These are phyloP conservation scores for Akanthomyces dipterigenus DNA, from an alignment of 2,329 filamentous ascomycete species.

Conservation along the genomic window DNA sequence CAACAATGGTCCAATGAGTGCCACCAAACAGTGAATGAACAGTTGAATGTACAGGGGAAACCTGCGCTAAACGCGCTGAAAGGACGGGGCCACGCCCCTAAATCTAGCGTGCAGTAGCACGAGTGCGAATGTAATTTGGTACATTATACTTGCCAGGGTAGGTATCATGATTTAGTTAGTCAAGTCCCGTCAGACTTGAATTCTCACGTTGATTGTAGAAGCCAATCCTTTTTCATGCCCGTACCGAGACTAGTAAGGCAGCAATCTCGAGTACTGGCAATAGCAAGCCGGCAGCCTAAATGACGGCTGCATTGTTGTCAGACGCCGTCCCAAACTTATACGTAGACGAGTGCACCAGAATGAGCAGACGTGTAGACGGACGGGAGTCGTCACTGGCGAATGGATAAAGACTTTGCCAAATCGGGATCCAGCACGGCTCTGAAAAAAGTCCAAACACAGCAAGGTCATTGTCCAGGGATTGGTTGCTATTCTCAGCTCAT, in stretches of 20 bases:
- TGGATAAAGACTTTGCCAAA: background rate
- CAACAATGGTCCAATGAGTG: too few species aligned
- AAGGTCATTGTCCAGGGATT: background rate
- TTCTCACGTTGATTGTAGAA: background rate
- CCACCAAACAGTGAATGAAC: background rate
- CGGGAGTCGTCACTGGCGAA: background rate
- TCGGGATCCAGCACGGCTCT: background rate
- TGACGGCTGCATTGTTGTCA: background rate
- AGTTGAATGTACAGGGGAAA: background rate
- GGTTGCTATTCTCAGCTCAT: background rate
- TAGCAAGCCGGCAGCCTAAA: background rate
- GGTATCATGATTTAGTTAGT: background rate
- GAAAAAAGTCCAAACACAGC: background rate
- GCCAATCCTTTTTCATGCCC: background rate
- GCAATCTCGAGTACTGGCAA: too few species aligned
- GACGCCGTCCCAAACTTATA: background rate
- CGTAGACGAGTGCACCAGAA: background rate
- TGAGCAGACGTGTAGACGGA: background rate
- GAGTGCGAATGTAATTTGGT: background rate
- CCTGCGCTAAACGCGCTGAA: background rate
- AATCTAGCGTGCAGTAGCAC: background rate
- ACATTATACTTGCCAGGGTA: background rate
- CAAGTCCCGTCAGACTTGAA: background rate
- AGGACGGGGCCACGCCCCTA: background rate
- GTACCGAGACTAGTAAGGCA: too few species aligned